Conservation (phyloP, 164 flowering plant genomes). For the Piper longum region DNA sequence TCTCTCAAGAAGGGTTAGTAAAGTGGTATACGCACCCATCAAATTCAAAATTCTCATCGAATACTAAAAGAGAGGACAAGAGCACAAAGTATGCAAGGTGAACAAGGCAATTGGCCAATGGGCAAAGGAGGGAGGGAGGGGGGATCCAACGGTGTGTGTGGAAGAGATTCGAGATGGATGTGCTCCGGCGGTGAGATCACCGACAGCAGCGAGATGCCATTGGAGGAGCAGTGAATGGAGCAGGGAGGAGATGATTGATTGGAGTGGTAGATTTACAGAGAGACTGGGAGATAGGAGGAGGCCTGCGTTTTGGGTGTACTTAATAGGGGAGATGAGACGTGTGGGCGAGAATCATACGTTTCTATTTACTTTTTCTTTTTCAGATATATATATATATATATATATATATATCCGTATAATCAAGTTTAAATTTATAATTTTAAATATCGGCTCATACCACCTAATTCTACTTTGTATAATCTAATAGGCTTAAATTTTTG, state of each 20-base stretch:
- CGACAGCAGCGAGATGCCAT: neutral
- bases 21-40: too few species aligned
- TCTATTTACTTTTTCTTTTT: too few species aligned
- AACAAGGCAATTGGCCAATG: too few species aligned
- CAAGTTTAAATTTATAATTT: too few species aligned
- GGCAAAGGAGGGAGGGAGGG: neutral
- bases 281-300: neutral
- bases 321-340: neutral
- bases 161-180: neutral
- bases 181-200: neutral
- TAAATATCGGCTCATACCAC: neutral
- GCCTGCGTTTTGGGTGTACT: neutral
- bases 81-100: neutral
- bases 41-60: too few species aligned
- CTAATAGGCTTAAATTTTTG: too few species aligned
- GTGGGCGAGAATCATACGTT: neutral
- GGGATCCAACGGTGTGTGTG: neutral
- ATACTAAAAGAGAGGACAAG: neutral
- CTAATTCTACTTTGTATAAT: too few species aligned
- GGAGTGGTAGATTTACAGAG: neutral
- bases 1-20: too few species aligned
- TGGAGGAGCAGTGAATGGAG: neutral
- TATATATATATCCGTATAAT: too few species aligned
- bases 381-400: too few species aligned
- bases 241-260: neutral